Evolutionary conservation across 225 moss, liverwort and hornwort genomes (phyloP), one percentile per base, ranked within the genome.

Genomic region (Pleurozium schreberi): DNA sequence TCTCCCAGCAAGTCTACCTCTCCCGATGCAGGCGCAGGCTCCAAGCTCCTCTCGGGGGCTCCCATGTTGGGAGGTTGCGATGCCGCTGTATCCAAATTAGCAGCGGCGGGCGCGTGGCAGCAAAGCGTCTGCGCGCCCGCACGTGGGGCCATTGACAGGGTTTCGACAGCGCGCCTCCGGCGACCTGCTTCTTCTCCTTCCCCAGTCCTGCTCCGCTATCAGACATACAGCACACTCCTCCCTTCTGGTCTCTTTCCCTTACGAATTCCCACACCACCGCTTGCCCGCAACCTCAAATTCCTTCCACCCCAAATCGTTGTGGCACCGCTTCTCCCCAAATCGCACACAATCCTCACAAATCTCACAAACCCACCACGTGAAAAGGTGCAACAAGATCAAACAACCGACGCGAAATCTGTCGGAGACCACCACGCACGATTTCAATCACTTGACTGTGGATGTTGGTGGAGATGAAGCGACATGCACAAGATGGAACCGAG

Each of bases 81-180:
- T 87, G 87, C 62, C 62, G 87, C 70, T 64, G 90, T 89, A 87
- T 88, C 88, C 92, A 90, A 93, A 94, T 92, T 83, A 96, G 96
- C 83, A 94, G 95, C 52, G 98, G 98, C 92, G 96, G 98, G 83
- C 96, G 98, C 90, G 91, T 96, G 88, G 98, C 98, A 96, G 98
- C 97, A 97, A 98, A 98, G 93, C 96, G 96, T 94, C 97, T 92
- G 91, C 98, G 96, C 90, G 96, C 95, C 93, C 98, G 92, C 91
- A 98, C 96, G 94, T 97, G 98, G 65, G 97, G 96, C 98, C 98
- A 98, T 98, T 98, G 98, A 92, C 95, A 97, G 85, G 98, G 98
- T 94, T 98, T 98, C 87, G 94, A 93, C 86, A 96, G 92, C 89
- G 92, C 94, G 89, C 96, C 97, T 89, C 96, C 97, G 86, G 93